Evolutionary conservation across 2,329 filamentous ascomycete species (phyloP), one percentile per base, ranked within the genome.

Genomic region (Drechmeria coniospora): DNA sequence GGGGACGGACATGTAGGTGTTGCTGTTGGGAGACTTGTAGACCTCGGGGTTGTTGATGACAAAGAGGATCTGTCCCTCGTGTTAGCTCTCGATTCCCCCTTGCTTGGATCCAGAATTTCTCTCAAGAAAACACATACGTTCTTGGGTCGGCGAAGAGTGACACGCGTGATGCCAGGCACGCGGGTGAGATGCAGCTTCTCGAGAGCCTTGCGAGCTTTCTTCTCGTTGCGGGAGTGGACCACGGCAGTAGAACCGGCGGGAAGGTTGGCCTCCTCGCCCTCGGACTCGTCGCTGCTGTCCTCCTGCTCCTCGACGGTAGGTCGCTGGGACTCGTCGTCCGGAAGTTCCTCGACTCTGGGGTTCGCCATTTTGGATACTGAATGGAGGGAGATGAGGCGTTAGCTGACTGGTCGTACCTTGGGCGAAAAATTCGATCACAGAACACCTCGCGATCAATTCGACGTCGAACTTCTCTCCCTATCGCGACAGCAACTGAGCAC

Each of bases 11-110:
- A 98, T 98, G 74, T 87, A 98, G 57, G 87, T 95, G 75, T 95
- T 95, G 79, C 82, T 93, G 64, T 82, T 83, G 46, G 90, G 87
- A 35, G 87, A 94, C 68, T 93, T 93, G 79, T 94, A 98, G 58
- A 98, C 90, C 62, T 98, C 90, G 48, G 90, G 90, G 66, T 86
- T 81, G 78, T 92, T 95, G 69, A 98, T 94, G 53, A 98, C 92
- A 62, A 98, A 98, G 51, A 98, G 81, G 51, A 98, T 92, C 86
- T 94, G 47, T 42, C 19, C 32, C 27, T 32, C 28, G 23, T 28
- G 31, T 47, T 39, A 45, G 42, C 32, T 39, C 16, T 34, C 24
- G 23, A 23, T 28, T 25, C 36, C 29, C 31, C 32, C 27, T 30
- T 32, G 15, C 25, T 15, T 16, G 17, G 14, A 15, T 21, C 26